Percentiles rank a stretch among this genome's conserved stretches.
phyloP scores from a whole-genome alignment of 2,329 filamentous ascomycete genomes.

The Seiridium cupressi region DNA sequence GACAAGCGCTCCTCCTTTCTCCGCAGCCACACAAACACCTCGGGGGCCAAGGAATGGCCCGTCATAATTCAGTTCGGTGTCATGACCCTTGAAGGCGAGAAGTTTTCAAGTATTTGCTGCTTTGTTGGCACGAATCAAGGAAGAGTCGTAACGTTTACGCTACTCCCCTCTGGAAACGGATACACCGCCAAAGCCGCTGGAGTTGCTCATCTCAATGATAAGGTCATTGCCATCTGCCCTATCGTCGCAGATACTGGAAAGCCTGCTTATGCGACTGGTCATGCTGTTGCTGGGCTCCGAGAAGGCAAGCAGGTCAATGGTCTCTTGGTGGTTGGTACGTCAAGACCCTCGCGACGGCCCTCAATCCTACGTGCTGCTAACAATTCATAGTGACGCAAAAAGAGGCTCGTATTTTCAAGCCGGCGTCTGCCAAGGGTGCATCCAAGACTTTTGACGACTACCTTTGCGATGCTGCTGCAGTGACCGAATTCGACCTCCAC shows the following conservation, averaged over 20 bases:
- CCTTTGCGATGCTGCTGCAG: slow-evolving; percentile 76
- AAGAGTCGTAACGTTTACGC: slow-evolving; percentile 84
- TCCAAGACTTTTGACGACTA: slow-evolving; percentile 84
- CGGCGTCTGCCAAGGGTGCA: slow-evolving; percentile 82
- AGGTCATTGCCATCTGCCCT: slow-evolving; percentile 73
- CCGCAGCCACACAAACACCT: slow-evolving; percentile 48
- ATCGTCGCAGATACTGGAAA: slow-evolving; percentile 77
- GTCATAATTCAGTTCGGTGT: slow-evolving; percentile 87
- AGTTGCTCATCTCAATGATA: slow-evolving; percentile 62
- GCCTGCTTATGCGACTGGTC: slow-evolving; percentile 72
- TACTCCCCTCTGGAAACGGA: slow-evolving; percentile 71
- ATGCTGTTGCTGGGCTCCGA: slow-evolving; percentile 72
- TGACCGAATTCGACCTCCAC: slow-evolving; percentile 72
- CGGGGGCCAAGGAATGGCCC: slow-evolving; percentile 66
- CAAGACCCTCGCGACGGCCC: not conserved
- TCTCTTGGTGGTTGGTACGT: slow-evolving; percentile 69
- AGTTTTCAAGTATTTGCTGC: slow-evolving; percentile 90
- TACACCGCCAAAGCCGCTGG: slow-evolving; percentile 76
- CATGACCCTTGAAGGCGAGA: slow-evolving; percentile 89
- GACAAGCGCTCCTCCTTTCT: slow-evolving; percentile 75
- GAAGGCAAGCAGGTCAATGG: slow-evolving; percentile 76
- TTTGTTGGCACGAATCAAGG: slow-evolving; percentile 88
- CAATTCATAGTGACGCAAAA: slow-evolving; percentile 55
- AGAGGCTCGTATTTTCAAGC: slow-evolving; percentile 85
- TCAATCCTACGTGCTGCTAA: slow-evolving; percentile 22